These are phyloP conservation scores for Cymbidium sinense DNA, from an alignment of 106 monocot genomes.

Conservation along the genomic window DNA sequence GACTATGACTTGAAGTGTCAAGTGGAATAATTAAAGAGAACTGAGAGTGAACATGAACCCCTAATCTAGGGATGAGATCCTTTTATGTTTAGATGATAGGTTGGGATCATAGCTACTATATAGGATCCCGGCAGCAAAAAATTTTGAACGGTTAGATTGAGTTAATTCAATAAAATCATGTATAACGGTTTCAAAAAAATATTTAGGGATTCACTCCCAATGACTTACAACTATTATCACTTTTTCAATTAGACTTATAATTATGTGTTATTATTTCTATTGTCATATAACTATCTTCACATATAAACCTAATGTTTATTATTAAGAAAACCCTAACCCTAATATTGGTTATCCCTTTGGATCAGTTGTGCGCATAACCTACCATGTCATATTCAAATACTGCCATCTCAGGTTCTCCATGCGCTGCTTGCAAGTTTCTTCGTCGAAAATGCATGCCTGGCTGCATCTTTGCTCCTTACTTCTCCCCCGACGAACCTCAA, in stretches of 20 bases:
- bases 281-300: neutral
- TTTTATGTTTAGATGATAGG: no score
- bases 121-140: no score
- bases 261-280: neutral
- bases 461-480: slow-evolving; percentile 70
- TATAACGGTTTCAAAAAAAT: no score
- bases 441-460: slow-evolving; percentile 53
- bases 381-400: slow-evolving; percentile 8
- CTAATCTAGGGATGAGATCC: no score
- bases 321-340: neutral
- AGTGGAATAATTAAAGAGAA: neutral
- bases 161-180: no score
- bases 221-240: no score
- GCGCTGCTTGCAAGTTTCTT: slow-evolving; percentile 70
- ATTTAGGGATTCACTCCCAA: no score
- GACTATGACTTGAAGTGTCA: neutral
- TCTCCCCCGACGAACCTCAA: slow-evolving; percentile 57
- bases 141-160: no score
- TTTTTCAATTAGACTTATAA: no score
- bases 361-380: neutral
- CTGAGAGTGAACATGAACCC: neutral
- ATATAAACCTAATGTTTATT: neutral
- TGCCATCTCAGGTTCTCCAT: slow-evolving; percentile 33
- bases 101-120: no score
- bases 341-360: no score